Conservation (phyloP, 805 yeast species). For the Komagataella mondaviorum region DNA sequence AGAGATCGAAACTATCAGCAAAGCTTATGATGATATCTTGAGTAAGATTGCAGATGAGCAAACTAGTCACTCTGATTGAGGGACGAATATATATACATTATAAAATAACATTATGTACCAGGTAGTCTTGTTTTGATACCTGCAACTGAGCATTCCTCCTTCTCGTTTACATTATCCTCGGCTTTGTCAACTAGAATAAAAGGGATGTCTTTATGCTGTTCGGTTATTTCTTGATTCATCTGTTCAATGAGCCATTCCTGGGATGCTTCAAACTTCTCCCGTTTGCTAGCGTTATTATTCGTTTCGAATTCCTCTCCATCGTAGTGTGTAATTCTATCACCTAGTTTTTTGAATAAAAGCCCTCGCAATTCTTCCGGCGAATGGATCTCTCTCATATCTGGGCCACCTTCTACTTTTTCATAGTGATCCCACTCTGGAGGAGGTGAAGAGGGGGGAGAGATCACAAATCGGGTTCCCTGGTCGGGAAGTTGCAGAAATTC, state of each 20-base stretch:
- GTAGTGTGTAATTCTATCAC: slow-evolving; percentile 3
- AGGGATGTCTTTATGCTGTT: background rate
- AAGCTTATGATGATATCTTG: background rate
- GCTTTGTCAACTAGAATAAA: background rate
- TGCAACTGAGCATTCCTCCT: background rate
- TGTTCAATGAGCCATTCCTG: background rate
- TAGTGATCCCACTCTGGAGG: slow-evolving; percentile 4
- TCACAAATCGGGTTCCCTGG: slow-evolving; percentile 5
- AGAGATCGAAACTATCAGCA: background rate
- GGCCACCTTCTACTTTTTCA: slow-evolving; percentile 2
- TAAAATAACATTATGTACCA: background rate
- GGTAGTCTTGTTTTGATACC: background rate
- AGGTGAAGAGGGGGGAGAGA: slow-evolving; percentile 7
- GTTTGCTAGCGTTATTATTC: background rate
- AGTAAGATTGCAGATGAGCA: background rate
- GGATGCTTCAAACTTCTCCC: background rate
- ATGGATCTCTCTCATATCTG: slow-evolving; percentile 2
- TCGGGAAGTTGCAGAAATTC: slow-evolving; percentile 4
- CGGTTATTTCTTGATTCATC: background rate
- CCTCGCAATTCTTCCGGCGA: slow-evolving; percentile 3
- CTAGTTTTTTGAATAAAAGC: slow-evolving; percentile 4
- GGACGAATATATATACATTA: background rate
- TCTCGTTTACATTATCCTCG: background rate
- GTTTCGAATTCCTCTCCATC: background rate
- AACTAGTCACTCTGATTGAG: background rate